Evolutionary conservation across 805 yeast species (phyloP).

Genomic region (Lachancea sp.): DNA sequence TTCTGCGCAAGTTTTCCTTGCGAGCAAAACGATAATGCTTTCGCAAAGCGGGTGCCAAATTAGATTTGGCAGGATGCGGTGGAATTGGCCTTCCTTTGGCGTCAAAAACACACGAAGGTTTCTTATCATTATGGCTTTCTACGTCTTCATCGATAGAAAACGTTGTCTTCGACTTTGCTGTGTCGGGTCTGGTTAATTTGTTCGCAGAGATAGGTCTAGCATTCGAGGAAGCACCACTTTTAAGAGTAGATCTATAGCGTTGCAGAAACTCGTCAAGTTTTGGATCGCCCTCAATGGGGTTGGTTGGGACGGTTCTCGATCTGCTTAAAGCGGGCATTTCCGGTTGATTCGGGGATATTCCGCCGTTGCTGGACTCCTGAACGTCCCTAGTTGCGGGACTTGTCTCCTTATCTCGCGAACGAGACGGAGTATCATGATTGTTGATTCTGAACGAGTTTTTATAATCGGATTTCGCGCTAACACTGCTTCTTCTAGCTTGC

Average conservation of each 20-base stretch:
- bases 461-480: slow-evolving; percentile 7
- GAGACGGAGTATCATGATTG: too few species aligned
- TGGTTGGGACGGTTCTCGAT: slow-evolving; percentile 14
- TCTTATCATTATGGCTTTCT: slow-evolving; percentile 1
- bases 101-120: slow-evolving; percentile 25
- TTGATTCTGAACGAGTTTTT: too few species aligned
- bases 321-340: slow-evolving; percentile 8
- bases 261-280: slow-evolving; percentile 42
- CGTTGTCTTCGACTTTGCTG: background rate
- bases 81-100: slow-evolving; percentile 44
- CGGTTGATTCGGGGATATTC: background rate
- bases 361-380: background rate
- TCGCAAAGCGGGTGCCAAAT: slow-evolving; percentile 44
- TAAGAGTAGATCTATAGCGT: slow-evolving; percentile 26
- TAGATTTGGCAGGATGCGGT: slow-evolving; percentile 43
- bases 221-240: background rate
- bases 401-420: background rate
- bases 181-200: background rate
- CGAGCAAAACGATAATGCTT: background rate
- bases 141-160: slow-evolving; percentile 17
- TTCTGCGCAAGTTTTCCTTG: background rate
- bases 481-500: background rate
- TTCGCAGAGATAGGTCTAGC: background rate
- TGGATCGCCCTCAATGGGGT: slow-evolving; percentile 35
- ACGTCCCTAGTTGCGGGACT: background rate